phyloP scores from a whole-genome alignment of 495 filamentous ascomycete genomes.

The Hypoxylon subgilvum region DNA sequence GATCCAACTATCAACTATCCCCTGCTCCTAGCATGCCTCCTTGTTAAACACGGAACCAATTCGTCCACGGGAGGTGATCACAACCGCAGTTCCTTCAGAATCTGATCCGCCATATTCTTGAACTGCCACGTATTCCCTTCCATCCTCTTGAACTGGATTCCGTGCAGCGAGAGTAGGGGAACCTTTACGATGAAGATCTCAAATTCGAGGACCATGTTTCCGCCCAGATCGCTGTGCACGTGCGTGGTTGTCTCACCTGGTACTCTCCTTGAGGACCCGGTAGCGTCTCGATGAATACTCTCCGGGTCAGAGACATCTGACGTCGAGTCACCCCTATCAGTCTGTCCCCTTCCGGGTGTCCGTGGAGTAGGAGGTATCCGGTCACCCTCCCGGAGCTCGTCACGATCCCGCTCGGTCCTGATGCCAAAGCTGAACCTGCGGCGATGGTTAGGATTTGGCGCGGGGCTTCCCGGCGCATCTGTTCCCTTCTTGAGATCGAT shows the following conservation, averaged over 20 bases:
- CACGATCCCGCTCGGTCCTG: slow-evolving; percentile 64
- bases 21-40: neutral
- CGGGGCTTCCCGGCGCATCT: slow-evolving; percentile 61
- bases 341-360: slow-evolving; percentile 52
- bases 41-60: neutral
- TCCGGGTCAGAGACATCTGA: slow-evolving; percentile 77
- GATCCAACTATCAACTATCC: neutral
- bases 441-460: slow-evolving; percentile 62
- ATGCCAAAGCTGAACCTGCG: slow-evolving; percentile 84
- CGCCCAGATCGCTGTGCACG: slow-evolving; percentile 83
- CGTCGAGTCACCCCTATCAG: slow-evolving; percentile 76
- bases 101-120: slow-evolving; percentile 95
- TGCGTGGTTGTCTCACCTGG: slow-evolving; percentile 83
- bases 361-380: slow-evolving; percentile 54
- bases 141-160: slow-evolving; percentile 98
- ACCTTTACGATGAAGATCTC: slow-evolving; percentile 99
- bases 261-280: slow-evolving; percentile 52
- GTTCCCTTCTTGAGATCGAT: slow-evolving; percentile 80
- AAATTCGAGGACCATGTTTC: slow-evolving; percentile 81
- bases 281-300: slow-evolving; percentile 59
- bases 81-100: slow-evolving; percentile 84
- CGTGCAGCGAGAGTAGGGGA: slow-evolving; percentile 87
- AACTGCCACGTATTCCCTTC: slow-evolving; percentile 97
- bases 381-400: slow-evolving; percentile 61
- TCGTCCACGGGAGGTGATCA: slow-evolving; percentile 46